phyloP scores from a whole-genome alignment of 768 basidiomycete species.

The Cystoderma amianthinum region DNA sequence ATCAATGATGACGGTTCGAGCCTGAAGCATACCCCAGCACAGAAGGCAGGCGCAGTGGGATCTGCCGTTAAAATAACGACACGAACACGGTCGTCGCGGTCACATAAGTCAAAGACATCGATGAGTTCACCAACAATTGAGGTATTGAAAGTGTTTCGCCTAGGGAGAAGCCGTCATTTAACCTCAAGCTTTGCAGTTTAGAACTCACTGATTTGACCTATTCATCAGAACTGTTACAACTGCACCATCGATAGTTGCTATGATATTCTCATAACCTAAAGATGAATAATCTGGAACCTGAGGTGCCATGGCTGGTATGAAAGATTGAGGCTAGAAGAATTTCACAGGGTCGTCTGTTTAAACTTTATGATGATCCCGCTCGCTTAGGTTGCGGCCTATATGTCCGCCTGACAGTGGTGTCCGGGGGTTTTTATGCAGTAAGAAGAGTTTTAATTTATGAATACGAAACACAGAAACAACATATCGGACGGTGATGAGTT shows the following conservation, averaged over 20 bases:
- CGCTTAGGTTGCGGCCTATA: too few relatives aligned
- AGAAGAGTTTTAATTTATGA: too few relatives aligned
- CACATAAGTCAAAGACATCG: conserved; percentile 35
- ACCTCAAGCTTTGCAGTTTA: too few relatives aligned
- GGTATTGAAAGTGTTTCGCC: conserved; percentile 36
- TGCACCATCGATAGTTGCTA: conserved; percentile 33
- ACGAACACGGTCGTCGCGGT: conserved; percentile 46
- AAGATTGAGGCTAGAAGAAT: too few relatives aligned
- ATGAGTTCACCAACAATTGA: conserved; percentile 29
- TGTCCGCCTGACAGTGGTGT: too few relatives aligned
- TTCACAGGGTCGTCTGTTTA: too few relatives aligned
- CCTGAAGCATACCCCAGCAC: conserved; percentile 39
- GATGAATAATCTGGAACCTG: conserved; percentile 21
- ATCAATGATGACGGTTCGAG: background rate
- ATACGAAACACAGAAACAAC: too few relatives aligned
- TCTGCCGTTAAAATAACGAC: conserved; percentile 48
- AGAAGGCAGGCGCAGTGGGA: conserved; percentile 42
- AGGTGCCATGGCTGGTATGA: background rate
- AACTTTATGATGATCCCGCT: background rate
- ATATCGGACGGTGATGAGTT: too few relatives aligned
- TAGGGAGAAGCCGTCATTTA: conserved; percentile 9
- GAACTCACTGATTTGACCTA: conserved; percentile 37
- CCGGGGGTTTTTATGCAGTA: too few relatives aligned
- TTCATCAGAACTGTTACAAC: conserved; percentile 40
- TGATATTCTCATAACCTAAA: conserved; percentile 32